phyloP scores from a whole-genome alignment of 345 rosid species.

The Raphanus raphanistrum region DNA sequence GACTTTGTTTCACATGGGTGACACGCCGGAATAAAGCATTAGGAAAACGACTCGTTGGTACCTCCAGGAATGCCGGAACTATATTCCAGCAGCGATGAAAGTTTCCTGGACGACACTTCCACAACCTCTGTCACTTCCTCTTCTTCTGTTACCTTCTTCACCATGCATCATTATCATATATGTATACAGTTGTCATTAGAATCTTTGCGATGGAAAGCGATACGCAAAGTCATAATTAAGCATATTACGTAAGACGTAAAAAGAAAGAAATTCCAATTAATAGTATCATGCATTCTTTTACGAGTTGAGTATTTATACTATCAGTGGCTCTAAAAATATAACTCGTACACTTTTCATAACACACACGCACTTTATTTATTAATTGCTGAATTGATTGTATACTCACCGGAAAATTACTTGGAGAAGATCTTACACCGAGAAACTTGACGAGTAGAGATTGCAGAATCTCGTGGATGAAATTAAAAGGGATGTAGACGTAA shows the following conservation, averaged over 20 bases:
- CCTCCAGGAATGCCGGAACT: slow-evolving; percentile 33
- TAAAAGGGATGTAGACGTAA: slow-evolving; percentile 20
- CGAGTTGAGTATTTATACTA: not conserved
- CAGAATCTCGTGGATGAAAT: not conserved
- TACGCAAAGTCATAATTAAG: not conserved
- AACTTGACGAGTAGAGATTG: slow-evolving; percentile 2
- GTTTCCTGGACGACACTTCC: slow-evolving; percentile 16
- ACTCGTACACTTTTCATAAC: not conserved
- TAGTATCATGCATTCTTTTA: not conserved
- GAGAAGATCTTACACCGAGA: not conserved
- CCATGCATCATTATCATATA: not conserved
- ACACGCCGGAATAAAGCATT: not conserved
- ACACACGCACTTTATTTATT: not conserved
- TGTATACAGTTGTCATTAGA: not conserved
- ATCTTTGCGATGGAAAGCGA: not conserved
- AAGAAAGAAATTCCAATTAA: not conserved
- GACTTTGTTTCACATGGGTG: not conserved
- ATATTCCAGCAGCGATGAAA: not conserved
- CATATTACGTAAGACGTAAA: not conserved
- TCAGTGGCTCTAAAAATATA: not conserved
- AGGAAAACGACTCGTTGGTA: not conserved
- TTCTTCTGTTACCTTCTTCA: slow-evolving; percentile 14
- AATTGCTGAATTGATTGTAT: not conserved
- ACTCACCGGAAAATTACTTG: slow-evolving; percentile 7
- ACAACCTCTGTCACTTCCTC: slow-evolving; percentile 17